phyloP scores from a whole-genome alignment of 768 basidiomycete species.

The Glaciozyma antarctica region DNA sequence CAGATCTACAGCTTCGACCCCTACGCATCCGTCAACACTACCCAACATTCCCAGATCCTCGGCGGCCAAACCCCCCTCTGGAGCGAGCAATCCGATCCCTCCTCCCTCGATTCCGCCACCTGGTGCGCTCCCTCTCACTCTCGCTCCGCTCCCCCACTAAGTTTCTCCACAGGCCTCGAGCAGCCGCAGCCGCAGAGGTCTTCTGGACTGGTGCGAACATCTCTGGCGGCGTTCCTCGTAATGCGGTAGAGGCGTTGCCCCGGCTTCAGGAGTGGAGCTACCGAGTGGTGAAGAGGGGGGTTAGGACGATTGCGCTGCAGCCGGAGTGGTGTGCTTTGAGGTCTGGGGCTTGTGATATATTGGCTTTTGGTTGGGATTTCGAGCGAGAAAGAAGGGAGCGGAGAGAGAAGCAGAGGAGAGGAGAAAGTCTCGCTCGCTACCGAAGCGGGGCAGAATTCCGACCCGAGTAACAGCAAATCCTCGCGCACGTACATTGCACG shows the following conservation, averaged over 20 bases:
- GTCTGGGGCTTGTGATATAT: slow-evolving; percentile 36
- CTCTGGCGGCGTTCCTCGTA: slow-evolving; percentile 40
- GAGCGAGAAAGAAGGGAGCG: background rate
- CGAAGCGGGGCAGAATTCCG: no score
- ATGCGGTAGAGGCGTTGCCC: slow-evolving; percentile 49
- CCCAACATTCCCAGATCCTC: slow-evolving; percentile 51
- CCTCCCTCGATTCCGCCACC: slow-evolving; percentile 56
- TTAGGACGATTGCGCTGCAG: slow-evolving; percentile 55
- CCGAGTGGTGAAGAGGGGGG: slow-evolving; percentile 54
- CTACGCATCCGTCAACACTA: slow-evolving; percentile 47
- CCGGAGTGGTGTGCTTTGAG: slow-evolving; percentile 64
- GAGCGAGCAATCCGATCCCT: slow-evolving; percentile 63
- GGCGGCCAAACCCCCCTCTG: slow-evolving; percentile 68
- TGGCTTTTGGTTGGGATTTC: background rate
- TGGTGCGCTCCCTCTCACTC: slow-evolving; percentile 56
- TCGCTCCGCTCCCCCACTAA: background rate
- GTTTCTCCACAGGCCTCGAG: slow-evolving; percentile 6
- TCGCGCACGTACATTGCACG: no score
- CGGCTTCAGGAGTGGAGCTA: slow-evolving; percentile 57
- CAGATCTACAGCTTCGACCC: slow-evolving; percentile 68
- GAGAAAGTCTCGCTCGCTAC: no score
- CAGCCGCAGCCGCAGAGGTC: slow-evolving; percentile 54
- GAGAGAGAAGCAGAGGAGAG: background rate
- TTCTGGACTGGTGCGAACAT: slow-evolving; percentile 56
- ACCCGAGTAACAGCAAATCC: no score